Base-by-base conservation (phyloP, 345 rosid genomes). In the Firmiana major region DNA sequence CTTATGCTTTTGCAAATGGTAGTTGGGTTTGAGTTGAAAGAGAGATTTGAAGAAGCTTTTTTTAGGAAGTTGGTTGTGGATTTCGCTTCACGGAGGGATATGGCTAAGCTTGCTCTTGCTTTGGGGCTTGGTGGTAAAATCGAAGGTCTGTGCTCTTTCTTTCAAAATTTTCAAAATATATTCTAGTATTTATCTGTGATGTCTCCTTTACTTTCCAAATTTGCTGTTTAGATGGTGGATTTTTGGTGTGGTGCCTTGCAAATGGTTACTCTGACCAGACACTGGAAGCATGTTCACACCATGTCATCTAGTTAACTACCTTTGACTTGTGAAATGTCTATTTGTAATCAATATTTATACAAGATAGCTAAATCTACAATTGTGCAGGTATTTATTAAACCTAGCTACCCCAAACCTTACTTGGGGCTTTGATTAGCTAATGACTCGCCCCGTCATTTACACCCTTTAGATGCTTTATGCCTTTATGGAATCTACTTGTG, bases 1-100 rank as follows among this genome's bases (percentile, higher is more conserved):
- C 87, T 87, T 3, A 85, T 86, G 90, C 82, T 86, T 71, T 82
- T 89, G 82, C 88, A 86, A 42, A 84, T 87, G 80, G 88, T 86
- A 70, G 78, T 83, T 49, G 86, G 86, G 22, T 87, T 87, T 21
- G 80, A 88, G 42, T 81, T 89, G 84, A 79, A 63, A 73, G 73
- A 77, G 17, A 83, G 66, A 79, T 83, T 89, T 55, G 89, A 86
- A 63, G 82, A 86, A 62, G 84, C 67, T 51, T 88, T 82, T 46
- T 78, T 86, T 83, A 85, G 84, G 84, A 88, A 84, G 59, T 63
- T 87, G 82, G 87, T 89, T 79, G 15, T 86, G 82, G 83, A 87
- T 31, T 79, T 82, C 65, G 83, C 90, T 1, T 62, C 87, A 6
- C 75, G 92, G 69, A 87, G 91, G 77, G 91, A 89, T 77, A 84